Conservation (phyloP, 2,329 filamentous ascomycete species). For the Fusarium lyarnte region DNA sequence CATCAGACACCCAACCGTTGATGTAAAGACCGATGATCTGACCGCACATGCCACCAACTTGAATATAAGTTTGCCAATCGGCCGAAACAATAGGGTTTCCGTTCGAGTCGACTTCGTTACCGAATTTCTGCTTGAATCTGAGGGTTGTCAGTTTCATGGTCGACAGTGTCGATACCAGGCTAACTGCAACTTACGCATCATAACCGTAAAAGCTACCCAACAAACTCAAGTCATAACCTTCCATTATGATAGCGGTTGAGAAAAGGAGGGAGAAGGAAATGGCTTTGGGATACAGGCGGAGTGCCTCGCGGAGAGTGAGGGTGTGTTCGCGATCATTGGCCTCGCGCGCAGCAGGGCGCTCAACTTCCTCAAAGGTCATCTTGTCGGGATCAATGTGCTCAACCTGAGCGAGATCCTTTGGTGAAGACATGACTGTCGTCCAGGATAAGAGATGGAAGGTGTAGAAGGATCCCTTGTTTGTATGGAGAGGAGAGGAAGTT, state of each 20-base stretch:
- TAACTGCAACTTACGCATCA: constrained; percentile 48
- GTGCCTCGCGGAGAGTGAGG: constrained; percentile 45
- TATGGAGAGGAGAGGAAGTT: background rate
- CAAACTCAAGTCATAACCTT: constrained; percentile 47
- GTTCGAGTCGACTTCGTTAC: constrained; percentile 12
- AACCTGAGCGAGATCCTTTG: constrained; percentile 14
- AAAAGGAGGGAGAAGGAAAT: constrained; percentile 50
- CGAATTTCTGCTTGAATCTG: constrained; percentile 22
- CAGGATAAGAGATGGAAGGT: background rate
- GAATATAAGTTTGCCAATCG: constrained; percentile 22
- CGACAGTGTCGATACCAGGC: background rate
- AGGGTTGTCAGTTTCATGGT: constrained; percentile 35
- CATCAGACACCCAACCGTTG: constrained; percentile 20
- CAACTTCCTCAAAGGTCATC: constrained; percentile 3
- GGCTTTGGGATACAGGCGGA: constrained; percentile 52
- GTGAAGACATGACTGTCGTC: constrained; percentile 3
- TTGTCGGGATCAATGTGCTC: constrained; percentile 17
- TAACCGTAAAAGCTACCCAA: constrained; percentile 36
- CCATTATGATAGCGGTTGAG: constrained; percentile 52
- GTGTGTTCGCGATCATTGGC: constrained; percentile 42
- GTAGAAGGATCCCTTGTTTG: background rate
- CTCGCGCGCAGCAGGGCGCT: constrained; percentile 12
- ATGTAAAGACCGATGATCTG: constrained; percentile 20
- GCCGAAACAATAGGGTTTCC: constrained; percentile 10
- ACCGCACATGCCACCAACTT: constrained; percentile 23